Base-by-base conservation (phyloP, 2,329 filamentous ascomycete genomes). In the Magnaporthales sp. region DNA sequence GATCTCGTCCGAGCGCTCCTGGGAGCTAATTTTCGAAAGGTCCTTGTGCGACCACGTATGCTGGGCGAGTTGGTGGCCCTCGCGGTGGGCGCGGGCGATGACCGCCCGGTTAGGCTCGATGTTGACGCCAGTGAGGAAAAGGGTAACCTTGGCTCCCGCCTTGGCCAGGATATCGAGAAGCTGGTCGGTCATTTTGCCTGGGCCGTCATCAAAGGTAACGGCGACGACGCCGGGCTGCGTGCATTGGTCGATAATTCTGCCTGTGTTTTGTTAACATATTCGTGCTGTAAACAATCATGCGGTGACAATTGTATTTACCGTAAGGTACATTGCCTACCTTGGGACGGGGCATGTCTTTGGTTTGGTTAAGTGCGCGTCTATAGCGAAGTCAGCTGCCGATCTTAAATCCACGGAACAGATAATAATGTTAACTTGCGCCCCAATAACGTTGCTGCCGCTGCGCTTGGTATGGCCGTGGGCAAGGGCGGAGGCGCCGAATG, bases 31-130 rank as follows among this genome's bases (percentile, higher is more conserved):
- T 0, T 66, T 58, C n/a, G 71, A 71, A 1, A 80, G 71, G 67
- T 80, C 73, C 66, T 73, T 71, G 67, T 81, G 79, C 26, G 75
- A 75, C 76, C 75, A 80, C 2, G 78, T 79, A 69, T 81, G 79
- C 62, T 75, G 75, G 5, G 72, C 79, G 46, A 81, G 69, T 66
- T 81, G 79, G 67, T 81, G 80, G 9, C 78, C 77, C 5, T 75
- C 74, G 15, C 68, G 68, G 60, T 74, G 66, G 74, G 80, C 79
- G 2, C 74, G 72, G 61, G 77, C 74, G 68, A 84, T 78, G 30
- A 80, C 74, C 24, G 73, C 74, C 54, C 74, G 70, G 73, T 77
- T 82, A 19, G 74, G 75, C 4, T 71, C 46, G 69, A 70, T 22
- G 69, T 77, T 76, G 60, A 73, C 73, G n/a, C 71, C 69, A 56